Evolutionary conservation across 176 grass and related monocot species (phyloP), one percentile per base, ranked within the genome.

Genomic region (Chrysopogon serrulatus): DNA sequence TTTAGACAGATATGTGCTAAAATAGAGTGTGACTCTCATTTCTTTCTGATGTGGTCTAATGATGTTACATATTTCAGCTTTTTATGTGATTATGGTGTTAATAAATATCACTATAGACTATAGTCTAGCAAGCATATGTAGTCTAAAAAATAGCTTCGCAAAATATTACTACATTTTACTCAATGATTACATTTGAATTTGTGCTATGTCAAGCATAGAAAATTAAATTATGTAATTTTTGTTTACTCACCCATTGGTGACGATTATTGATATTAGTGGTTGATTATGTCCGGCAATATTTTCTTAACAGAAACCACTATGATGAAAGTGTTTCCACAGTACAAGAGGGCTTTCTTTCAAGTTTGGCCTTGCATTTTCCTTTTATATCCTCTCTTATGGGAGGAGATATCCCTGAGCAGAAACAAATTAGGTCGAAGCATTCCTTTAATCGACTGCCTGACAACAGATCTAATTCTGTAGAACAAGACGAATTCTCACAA

Each of bases 331-430:
- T 60, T 85, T 49, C 80, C 61, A 83, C 77, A 10, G 84, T 71
- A 41, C 90, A 95, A 60, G 90, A 85, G 54, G 83, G 89, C 9
- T 87, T 98, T 75, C 87, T 95, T 78, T 90, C 87, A 54, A 91
- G 68, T 75, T 68, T 95, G 62, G 87, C 89, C 56, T 79, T 60
- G 26, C 85, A 62, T 80, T 84, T 95, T 87, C 96, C 85, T 64
- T 92, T 98, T 84, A 76, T 95, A 60, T 89, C 89, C 45, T 92
- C 88, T 76, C 66, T 98, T 82, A 83, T 93, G 67, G 75, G 86
- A 83, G 79, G 85, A 81, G 87, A 87, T 81, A 77, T 82, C 56
- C 54, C 72, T 33, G 82, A 84, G 53, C 32, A 73, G 49, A 66
- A 84, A 73, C 40, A 80, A 64, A 66, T 68, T 80, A 43, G 24